Evolutionary conservation across 2,329 filamentous ascomycete genomes (phyloP).

Genomic region (Ophiocordyceps camponoti-saundersi): DNA sequence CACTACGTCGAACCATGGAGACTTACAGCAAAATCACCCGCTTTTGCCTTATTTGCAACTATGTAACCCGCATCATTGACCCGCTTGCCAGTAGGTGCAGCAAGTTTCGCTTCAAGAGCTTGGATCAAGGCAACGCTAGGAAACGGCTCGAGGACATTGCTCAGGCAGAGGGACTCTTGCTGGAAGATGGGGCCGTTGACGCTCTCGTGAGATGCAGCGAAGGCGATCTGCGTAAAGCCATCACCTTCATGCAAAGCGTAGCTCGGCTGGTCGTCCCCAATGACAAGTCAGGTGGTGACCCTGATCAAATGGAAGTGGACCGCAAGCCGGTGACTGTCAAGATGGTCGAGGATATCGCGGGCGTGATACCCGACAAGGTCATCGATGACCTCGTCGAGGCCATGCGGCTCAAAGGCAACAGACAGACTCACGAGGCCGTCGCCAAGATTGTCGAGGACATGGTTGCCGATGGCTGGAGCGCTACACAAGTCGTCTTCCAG

Average conservation of each 20-base stretch:
- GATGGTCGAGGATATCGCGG: constrained; percentile 86
- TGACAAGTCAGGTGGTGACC: constrained; percentile 28
- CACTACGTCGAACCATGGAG: constrained; percentile 91
- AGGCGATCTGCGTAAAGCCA: constrained; percentile 88
- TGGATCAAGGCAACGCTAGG: constrained; percentile 74
- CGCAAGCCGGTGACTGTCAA: constrained; percentile 52
- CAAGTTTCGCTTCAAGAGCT: constrained; percentile 94
- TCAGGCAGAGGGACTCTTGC: constrained; percentile 51
- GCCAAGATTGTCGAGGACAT: constrained; percentile 73
- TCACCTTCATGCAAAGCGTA: constrained; percentile 92
- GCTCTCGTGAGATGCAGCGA: constrained; percentile 77
- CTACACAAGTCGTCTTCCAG: constrained; percentile 70
- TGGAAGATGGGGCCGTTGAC: constrained; percentile 68
- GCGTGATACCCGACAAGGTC: constrained; percentile 67
- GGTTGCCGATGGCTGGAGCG: constrained; percentile 94
- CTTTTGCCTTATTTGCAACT: constrained; percentile 97
- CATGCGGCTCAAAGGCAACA: constrained; percentile 53
- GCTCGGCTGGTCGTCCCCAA: constrained; percentile 66
- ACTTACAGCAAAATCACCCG: constrained; percentile 92
- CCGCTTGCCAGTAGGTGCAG: constrained; percentile 83
- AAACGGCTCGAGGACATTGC: constrained; percentile 72
- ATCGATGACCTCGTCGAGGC: constrained; percentile 55
- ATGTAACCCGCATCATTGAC: constrained; percentile 95
- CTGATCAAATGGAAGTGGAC: constrained; percentile 45
- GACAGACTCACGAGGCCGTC: constrained; percentile 54